Evolutionary conservation across 2,329 filamentous ascomycete species (phyloP).

Genomic region (Alternaria metachromatica): DNA sequence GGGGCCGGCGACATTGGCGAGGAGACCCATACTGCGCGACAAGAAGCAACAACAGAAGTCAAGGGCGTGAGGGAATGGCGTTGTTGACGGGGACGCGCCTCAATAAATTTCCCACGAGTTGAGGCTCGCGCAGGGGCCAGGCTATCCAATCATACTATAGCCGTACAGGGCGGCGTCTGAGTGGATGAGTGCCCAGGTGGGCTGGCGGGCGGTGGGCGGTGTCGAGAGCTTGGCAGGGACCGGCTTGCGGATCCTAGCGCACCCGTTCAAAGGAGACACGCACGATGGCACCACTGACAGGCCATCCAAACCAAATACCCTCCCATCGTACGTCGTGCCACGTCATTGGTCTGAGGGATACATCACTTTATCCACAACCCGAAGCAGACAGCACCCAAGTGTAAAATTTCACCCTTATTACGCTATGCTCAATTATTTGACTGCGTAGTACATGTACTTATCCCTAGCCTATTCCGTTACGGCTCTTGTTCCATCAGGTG

Average conservation of each 20-base stretch:
- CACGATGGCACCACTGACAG: conserved; percentile 34
- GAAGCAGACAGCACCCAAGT: neutral
- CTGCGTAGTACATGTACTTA: neutral
- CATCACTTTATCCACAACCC: conserved; percentile 1
- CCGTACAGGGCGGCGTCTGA: conserved; percentile 23
- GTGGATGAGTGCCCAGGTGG: conserved; percentile 4
- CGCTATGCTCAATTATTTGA: neutral
- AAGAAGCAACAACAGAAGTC: conserved; percentile 5
- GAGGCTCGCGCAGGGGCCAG: conserved; percentile 28
- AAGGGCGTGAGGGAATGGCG: conserved; percentile 7
- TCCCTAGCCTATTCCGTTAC: conserved; percentile 18
- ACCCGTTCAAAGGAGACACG: conserved; percentile 10
- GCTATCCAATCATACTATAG: conserved; percentile 10
- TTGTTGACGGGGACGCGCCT: conserved; percentile 24
- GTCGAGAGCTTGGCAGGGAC: conserved; percentile 27
- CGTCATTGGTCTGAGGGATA: conserved; percentile 24
- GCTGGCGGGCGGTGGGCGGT: neutral
- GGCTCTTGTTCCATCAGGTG: neutral
- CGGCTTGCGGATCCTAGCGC: conserved; percentile 16
- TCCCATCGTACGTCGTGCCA: conserved; percentile 22
- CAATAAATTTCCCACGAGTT: conserved; percentile 38
- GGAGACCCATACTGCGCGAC: conserved; percentile 57
- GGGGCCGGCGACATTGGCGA: conserved; percentile 57
- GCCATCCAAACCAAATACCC: conserved; percentile 14
- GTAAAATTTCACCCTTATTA: neutral